Evolutionary conservation across 495 filamentous ascomycete genomes (phyloP).

Genomic region (Aspergillus bertholletiae): DNA sequence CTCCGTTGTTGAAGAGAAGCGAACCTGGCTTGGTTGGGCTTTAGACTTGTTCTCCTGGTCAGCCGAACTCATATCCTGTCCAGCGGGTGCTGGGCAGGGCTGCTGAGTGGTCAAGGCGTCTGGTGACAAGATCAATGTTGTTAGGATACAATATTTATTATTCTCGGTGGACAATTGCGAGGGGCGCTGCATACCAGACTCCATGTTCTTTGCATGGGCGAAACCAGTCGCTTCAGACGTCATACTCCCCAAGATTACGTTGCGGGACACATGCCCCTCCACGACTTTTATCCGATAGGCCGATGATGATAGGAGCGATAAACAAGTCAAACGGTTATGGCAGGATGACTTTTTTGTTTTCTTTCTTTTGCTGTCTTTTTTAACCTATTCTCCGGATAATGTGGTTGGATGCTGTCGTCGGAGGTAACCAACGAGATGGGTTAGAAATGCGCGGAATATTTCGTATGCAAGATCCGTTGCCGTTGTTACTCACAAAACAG

Average conservation of each 20-base stretch:
- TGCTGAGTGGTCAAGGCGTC: conserved; percentile 19
- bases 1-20: conserved; percentile 75
- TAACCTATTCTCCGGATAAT: not conserved
- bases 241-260: conserved; percentile 34
- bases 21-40: conserved; percentile 53
- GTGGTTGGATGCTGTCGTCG: not conserved
- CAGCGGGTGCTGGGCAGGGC: conserved; percentile 23
- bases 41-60: conserved; percentile 33
- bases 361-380: not conserved
- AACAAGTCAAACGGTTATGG: not conserved
- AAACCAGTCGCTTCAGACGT: conserved; percentile 40
- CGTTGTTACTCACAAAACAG: conserved; percentile 19
- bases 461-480: conserved; percentile 14
- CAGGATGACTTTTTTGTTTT: not conserved
- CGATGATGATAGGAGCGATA: not conserved
- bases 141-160: conserved; percentile 18
- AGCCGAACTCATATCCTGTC: conserved; percentile 21
- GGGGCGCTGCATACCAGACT: conserved; percentile 34
- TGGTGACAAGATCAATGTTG: conserved; percentile 14
- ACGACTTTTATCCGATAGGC: conserved; percentile 3
- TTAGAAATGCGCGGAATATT: conserved; percentile 14
- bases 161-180: conserved; percentile 1
- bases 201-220: conserved; percentile 24
- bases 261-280: conserved; percentile 40
- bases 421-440: conserved; percentile 4